Evolutionary conservation across 164 flowering plant species (phyloP).

Genomic region (Cinnamomum chago): DNA sequence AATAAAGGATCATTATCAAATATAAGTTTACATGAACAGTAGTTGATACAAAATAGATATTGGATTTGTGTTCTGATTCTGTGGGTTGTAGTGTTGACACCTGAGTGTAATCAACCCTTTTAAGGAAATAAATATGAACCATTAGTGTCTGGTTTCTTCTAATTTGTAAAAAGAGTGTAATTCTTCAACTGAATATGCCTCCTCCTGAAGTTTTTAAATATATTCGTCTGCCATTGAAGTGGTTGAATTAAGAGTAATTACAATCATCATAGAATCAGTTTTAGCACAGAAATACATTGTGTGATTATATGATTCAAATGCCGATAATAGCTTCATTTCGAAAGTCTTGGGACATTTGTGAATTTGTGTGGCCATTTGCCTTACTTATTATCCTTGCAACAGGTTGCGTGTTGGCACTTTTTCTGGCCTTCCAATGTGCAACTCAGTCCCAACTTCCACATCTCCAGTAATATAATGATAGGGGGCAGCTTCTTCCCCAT

Average conservation of each 20-base stretch:
- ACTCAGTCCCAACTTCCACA: conserved; percentile 20
- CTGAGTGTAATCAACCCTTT: too few species aligned
- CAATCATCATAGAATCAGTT: not conserved
- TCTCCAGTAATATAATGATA: not conserved
- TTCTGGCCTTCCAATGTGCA: conserved; percentile 24
- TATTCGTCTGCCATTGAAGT: too few species aligned
- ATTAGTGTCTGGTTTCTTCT: too few species aligned
- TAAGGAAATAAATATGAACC: too few species aligned
- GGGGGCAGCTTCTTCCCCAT: not conserved
- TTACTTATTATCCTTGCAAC: not conserved
- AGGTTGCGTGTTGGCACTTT: conserved; percentile 1
- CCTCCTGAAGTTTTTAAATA: too few species aligned
- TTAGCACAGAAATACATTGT: not conserved
- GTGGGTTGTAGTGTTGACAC: too few species aligned
- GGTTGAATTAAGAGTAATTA: not conserved
- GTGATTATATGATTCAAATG: not conserved
- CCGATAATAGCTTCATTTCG: not conserved
- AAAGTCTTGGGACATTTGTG: not conserved
- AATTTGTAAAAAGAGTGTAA: too few species aligned
- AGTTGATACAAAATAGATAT: too few species aligned
- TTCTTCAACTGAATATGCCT: too few species aligned
- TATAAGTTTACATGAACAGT: too few species aligned
- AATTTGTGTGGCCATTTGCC: not conserved
- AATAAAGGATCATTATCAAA: too few species aligned
- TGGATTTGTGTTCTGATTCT: too few species aligned